Percentiles rank a stretch among this genome's conserved stretches.
phyloP scores from a whole-genome alignment of 805 yeast genomes.

The Starmerella stigmatis region DNA sequence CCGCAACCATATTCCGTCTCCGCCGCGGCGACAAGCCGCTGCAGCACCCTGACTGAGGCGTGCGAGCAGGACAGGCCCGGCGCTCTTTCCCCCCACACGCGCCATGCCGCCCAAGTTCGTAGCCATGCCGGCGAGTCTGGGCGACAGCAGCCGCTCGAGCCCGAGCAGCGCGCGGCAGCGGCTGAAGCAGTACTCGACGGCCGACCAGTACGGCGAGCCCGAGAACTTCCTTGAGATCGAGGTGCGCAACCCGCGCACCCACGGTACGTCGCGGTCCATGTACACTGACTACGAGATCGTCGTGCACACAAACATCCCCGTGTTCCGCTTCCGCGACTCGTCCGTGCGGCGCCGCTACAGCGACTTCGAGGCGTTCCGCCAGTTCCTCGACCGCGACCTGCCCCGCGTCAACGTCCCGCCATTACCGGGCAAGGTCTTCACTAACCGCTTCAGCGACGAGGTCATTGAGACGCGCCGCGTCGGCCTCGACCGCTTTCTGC shows the following conservation, averaged over 20 bases:
- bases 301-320: slow-evolving; percentile 85
- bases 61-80: no score
- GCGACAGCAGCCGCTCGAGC: slow-evolving; percentile 2
- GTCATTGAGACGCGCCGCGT: slow-evolving; percentile 73
- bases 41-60: no score
- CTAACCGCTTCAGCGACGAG: slow-evolving; percentile 67
- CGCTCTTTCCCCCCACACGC: no score
- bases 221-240: slow-evolving; percentile 90
- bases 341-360: slow-evolving; percentile 76
- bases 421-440: slow-evolving; percentile 79
- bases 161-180: slow-evolving; percentile 5
- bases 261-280: slow-evolving; percentile 50
- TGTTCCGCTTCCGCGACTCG: slow-evolving; percentile 55
- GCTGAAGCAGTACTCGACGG: slow-evolving; percentile 25
- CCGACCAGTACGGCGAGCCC: slow-evolving; percentile 84
- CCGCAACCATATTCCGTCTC: no score
- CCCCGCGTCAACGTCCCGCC: slow-evolving; percentile 74
- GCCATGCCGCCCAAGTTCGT: slow-evolving; percentile 27
- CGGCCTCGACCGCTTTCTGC: slow-evolving; percentile 73
- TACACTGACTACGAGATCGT: slow-evolving; percentile 87
- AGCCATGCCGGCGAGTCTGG: slow-evolving; percentile 27
- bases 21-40: no score
- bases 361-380: slow-evolving; percentile 76
- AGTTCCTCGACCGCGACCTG: slow-evolving; percentile 62
- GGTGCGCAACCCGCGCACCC: slow-evolving; percentile 72